phyloP scores from a whole-genome alignment of 257 asterid genomes.

The Solanum rostratum region DNA sequence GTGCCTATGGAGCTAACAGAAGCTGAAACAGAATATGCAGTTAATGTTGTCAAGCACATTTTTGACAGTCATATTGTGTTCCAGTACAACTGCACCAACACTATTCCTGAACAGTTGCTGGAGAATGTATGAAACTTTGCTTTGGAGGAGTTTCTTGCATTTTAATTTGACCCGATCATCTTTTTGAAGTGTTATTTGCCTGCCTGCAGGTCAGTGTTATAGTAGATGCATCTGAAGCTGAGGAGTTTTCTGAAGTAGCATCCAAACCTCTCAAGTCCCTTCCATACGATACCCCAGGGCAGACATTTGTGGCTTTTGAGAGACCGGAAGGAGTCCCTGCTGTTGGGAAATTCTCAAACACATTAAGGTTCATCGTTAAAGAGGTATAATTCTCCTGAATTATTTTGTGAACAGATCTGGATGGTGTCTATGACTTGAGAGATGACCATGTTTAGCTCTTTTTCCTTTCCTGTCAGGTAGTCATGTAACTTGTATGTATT shows the following conservation, averaged over 20 bases:
- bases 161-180: neutral
- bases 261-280: conserved; percentile 69
- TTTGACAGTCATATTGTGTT: conserved; percentile 79
- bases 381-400: conserved; percentile 45
- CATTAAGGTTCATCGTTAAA: conserved; percentile 70
- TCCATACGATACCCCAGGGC: conserved; percentile 86
- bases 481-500: neutral
- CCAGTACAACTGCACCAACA: conserved; percentile 96
- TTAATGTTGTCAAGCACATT: conserved; percentile 93
- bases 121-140: conserved; percentile 51
- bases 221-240: conserved; percentile 97
- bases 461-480: neutral
- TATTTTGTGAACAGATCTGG: neutral
- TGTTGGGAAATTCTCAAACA: conserved; percentile 85
- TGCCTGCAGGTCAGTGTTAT: conserved; percentile 65
- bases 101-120: conserved; percentile 86
- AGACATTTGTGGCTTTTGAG: conserved; percentile 92
- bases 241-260: conserved; percentile 85
- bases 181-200: conserved; percentile 4
- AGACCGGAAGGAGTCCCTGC: conserved; percentile 89
- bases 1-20: conserved; percentile 97
- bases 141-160: neutral
- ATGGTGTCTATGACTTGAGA: neutral
- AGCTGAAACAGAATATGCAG: conserved; percentile 98
- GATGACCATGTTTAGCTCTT: neutral